Base-by-base conservation (phyloP, 805 yeast species). In the Candida ipomoeae region DNA sequence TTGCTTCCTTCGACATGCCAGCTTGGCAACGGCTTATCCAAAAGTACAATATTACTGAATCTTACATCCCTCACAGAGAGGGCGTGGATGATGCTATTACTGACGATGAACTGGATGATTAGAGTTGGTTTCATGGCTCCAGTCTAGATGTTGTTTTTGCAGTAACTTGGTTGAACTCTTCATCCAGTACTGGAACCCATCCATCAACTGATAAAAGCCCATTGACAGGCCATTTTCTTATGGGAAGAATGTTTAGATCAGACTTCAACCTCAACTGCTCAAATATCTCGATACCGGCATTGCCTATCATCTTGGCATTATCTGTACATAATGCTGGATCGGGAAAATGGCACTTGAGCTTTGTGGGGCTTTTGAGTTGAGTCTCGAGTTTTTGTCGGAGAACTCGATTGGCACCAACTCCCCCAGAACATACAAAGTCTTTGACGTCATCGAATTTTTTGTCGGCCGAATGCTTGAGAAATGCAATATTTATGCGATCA, bases 241-340 rank as follows among this genome's bases (percentile, higher is more conserved):
- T 71, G 1, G 96, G 95, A n/a, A 77, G 60, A 2, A 82, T 79
- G 10, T 68, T 75, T 39, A 87, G 59, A 5, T 75, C 78, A 0
- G 90, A 79, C 11, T 75, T 69, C 18, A 66, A 39, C 17, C 68
- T 63, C 5, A 78, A 76, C 15, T 63, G 57, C 62, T 90, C 96
- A 62, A 71, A 85, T 17, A 91, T 68, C 64, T 92, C 97, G 7
- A 92, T 88, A 0, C 97, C 99, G 0, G 98, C 96, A 83, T 95
- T 89, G 1, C 97, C 99, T 47, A 94, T 94, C 99, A 94, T 94
- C 2, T 89, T 81, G 0, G 97, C 96, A 65, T 94, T 94, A 62
- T 94, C 99, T 0, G 97, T 89, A 63, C 99, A 94, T 52, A 90
- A 70, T 1, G 75, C 67, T 2, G 83, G 71, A 18, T 80, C 82